A percentile compares a stretch with the other conserved stretches of the same genome.
Evolutionary conservation across 495 filamentous ascomycete species (phyloP).

Genomic region (Clohesyomyces aquaticus): DNA sequence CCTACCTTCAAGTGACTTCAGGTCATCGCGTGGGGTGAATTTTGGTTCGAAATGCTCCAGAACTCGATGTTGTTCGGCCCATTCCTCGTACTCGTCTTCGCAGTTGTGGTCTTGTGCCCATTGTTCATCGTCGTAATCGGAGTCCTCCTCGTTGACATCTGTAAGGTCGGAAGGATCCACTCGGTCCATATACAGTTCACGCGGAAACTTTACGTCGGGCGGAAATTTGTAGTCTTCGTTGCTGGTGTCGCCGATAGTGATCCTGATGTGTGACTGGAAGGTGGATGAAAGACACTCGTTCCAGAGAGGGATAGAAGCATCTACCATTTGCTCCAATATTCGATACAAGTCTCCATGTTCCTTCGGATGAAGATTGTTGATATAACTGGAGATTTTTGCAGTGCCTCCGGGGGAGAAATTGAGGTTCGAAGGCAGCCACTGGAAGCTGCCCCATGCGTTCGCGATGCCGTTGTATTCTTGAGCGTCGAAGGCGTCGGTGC

Average conservation of each 20-base stretch:
- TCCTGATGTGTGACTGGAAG: conserved; percentile 5
- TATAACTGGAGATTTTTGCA: conserved; percentile 51
- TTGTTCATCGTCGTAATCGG: conserved; percentile 33
- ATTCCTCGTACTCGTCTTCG: conserved; percentile 13
- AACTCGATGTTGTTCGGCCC: conserved; percentile 15
- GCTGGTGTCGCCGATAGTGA: conserved; percentile 10
- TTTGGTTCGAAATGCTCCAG: conserved; percentile 48
- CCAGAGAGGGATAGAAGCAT: conserved; percentile 51
- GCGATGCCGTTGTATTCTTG: conserved; percentile 17
- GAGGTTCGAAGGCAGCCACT: conserved; percentile 51
- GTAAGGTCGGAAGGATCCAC: too few relatives aligned
- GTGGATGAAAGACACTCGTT: conserved; percentile 36
- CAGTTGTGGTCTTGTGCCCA: conserved; percentile 14
- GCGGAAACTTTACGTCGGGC: background rate
- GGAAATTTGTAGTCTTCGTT: conserved; percentile 14
- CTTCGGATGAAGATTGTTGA: conserved; percentile 55
- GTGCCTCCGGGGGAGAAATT: conserved; percentile 41
- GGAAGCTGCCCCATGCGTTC: conserved; percentile 33
- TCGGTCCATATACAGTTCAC: conserved; percentile 2
- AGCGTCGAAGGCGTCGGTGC: conserved; percentile 17
- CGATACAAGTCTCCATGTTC: conserved; percentile 46
- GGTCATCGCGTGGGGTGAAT: conserved; percentile 33
- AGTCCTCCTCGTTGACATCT: conserved; percentile 19
- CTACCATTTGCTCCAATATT: conserved; percentile 52
- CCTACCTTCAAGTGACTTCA: too few relatives aligned